Conservation (phyloP, 257 asterid species). For the Przewalskia tangutica region DNA sequence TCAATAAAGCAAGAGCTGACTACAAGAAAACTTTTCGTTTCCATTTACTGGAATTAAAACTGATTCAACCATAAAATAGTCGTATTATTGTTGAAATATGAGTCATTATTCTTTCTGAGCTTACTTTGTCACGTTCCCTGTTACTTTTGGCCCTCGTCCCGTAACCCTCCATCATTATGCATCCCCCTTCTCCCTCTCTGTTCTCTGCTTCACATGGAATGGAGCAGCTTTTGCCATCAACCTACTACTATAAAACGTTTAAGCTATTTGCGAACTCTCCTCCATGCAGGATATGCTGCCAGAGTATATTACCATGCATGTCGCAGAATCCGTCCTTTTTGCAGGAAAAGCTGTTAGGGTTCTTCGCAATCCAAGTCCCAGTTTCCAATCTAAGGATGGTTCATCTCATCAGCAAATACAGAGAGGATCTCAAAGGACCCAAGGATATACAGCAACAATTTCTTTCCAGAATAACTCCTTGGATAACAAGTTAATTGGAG, state of each 20-base stretch:
- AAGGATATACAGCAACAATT: conserved; percentile 28
- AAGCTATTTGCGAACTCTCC: neutral
- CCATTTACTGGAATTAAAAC: neutral
- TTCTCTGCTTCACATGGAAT: neutral
- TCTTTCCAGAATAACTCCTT: conserved; percentile 40
- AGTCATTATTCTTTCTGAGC: neutral
- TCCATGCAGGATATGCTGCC: conserved; percentile 91
- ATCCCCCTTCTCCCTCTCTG: neutral
- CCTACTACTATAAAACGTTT: neutral
- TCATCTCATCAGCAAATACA: conserved; percentile 50
- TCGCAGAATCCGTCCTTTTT: conserved; percentile 83
- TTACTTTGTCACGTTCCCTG: neutral
- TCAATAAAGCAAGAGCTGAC: neutral
- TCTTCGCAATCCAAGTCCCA: conserved; percentile 88
- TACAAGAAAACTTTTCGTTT: neutral
- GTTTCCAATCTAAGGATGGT: conserved; percentile 38
- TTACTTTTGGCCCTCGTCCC: neutral
- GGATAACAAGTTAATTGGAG: conserved; percentile 39
- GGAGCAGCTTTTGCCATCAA: neutral
- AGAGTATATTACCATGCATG: conserved; percentile 64
- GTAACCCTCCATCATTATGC: neutral
- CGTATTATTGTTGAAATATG: neutral
- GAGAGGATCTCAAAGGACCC: conserved; percentile 58
- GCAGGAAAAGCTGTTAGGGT: conserved; percentile 96
- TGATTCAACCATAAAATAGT: neutral